These are phyloP conservation scores for Starmerella riodocensis DNA, from an alignment of 805 yeast species.

Conservation along the genomic window DNA sequence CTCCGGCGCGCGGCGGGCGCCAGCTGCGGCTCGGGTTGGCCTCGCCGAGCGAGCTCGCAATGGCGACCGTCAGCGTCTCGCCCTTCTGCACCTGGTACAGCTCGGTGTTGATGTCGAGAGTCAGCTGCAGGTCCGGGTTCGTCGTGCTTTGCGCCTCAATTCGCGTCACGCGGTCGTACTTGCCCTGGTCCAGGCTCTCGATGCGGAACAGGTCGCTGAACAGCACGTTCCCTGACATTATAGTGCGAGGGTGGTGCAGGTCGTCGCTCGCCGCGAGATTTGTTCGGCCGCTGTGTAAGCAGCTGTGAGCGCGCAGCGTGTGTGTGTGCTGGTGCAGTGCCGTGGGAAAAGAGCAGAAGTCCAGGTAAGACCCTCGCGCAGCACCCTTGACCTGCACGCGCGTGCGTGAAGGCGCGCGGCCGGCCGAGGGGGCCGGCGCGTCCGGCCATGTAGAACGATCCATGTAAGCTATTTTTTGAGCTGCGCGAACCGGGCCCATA, in stretches of 20 bases:
- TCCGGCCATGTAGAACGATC: too few relatives aligned
- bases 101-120: constrained; percentile 83
- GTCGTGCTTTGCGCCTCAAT: constrained; percentile 79
- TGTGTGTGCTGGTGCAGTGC: too few relatives aligned
- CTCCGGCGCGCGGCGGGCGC: constrained; percentile 76
- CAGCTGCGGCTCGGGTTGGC: constrained; percentile 47
- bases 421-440: too few relatives aligned
- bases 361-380: too few relatives aligned
- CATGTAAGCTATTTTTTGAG: constrained; percentile 17
- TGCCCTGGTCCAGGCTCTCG: constrained; percentile 69
- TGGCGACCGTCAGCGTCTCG: constrained; percentile 71
- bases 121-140: constrained; percentile 62
- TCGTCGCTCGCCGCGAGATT: background rate
- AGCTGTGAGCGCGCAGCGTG: too few relatives aligned
- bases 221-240: constrained; percentile 41
- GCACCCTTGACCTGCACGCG: too few relatives aligned
- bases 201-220: constrained; percentile 89
- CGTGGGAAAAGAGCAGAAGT: too few relatives aligned
- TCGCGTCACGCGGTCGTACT: constrained; percentile 86
- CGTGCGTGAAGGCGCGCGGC: too few relatives aligned
- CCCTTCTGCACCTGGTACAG: constrained; percentile 69
- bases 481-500: constrained; percentile 23
- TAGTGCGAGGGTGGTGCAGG: too few relatives aligned
- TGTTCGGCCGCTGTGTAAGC: constrained; percentile 7
- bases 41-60: constrained; percentile 59